Percentiles rank a stretch among this genome's conserved stretches.
Evolutionary conservation across 176 grass and related monocot species (phyloP).

Genomic region (Oryza punctata): DNA sequence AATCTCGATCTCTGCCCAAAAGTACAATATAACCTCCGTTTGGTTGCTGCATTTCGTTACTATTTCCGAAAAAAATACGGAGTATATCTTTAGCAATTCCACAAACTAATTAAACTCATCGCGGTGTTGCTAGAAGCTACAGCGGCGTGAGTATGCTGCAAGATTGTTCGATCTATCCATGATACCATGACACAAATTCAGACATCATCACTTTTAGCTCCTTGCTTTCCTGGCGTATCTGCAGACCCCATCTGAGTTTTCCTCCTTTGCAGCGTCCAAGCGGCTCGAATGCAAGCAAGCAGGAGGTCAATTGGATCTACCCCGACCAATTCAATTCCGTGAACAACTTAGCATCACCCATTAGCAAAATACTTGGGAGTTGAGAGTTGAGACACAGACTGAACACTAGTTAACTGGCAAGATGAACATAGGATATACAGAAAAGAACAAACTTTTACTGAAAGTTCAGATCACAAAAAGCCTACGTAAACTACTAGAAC

Average conservation of each 20-base stretch:
- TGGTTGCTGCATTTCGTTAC: no score
- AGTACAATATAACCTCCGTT: no score
- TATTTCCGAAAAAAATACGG: no score
- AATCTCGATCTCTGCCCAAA: not conserved
- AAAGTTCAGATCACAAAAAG: not conserved
- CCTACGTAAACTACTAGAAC: not conserved
- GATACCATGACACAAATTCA: not conserved
- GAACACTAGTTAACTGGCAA: not conserved
- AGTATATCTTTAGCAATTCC: no score
- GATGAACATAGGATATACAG: not conserved
- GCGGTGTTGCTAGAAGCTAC: not conserved
- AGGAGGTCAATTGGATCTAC: not conserved
- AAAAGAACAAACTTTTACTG: not conserved
- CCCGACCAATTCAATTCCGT: not conserved
- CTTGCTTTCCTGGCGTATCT: not conserved
- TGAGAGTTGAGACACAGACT: not conserved
- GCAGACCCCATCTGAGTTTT: not conserved
- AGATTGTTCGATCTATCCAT: not conserved
- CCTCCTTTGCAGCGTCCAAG: not conserved
- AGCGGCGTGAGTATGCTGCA: not conserved
- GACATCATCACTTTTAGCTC: not conserved
- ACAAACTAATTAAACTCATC: no score
- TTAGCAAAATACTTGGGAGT: not conserved
- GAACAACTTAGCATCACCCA: not conserved
- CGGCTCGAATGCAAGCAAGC: constrained; percentile 12